Conservation (phyloP, 768 basidiomycete species). For the Suillus occidentalis region DNA sequence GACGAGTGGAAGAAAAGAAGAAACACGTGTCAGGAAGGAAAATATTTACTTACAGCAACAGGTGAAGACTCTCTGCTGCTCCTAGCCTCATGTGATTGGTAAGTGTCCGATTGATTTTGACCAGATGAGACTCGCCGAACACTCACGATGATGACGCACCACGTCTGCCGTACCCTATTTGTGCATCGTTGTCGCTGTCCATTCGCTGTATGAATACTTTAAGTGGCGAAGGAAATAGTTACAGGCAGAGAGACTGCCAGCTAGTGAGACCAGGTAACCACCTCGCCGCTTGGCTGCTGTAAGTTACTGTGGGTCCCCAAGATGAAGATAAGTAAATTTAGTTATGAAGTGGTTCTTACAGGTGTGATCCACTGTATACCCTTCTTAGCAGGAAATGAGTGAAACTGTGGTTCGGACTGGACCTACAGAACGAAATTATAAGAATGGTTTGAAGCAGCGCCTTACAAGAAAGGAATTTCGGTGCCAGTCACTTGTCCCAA, state of each 20-base stretch:
- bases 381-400: background rate
- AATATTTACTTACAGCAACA: slow-evolving; percentile 36
- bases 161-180: slow-evolving; percentile 31
- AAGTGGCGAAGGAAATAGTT: background rate
- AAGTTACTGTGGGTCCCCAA: background rate
- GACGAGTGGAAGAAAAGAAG: background rate
- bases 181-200: slow-evolving; percentile 26
- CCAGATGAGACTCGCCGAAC: background rate
- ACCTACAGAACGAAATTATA: background rate
- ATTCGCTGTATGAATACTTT: slow-evolving; percentile 6
- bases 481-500: background rate
- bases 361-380: background rate
- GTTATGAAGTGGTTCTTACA: background rate
- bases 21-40: background rate
- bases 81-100: slow-evolving; percentile 32
- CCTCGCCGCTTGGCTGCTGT: slow-evolving; percentile 2
- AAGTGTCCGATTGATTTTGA: background rate
- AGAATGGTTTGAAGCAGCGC: background rate
- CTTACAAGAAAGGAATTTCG: background rate
- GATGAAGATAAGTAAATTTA: background rate
- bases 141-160: slow-evolving; percentile 40
- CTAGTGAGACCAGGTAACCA: background rate
- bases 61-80: slow-evolving; percentile 62
- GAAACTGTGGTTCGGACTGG: background rate
- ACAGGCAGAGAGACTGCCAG: background rate